Evolutionary conservation across 805 yeast genomes (phyloP), one percentile per base, ranked within the genome.

Genomic region (Candida succiphila): DNA sequence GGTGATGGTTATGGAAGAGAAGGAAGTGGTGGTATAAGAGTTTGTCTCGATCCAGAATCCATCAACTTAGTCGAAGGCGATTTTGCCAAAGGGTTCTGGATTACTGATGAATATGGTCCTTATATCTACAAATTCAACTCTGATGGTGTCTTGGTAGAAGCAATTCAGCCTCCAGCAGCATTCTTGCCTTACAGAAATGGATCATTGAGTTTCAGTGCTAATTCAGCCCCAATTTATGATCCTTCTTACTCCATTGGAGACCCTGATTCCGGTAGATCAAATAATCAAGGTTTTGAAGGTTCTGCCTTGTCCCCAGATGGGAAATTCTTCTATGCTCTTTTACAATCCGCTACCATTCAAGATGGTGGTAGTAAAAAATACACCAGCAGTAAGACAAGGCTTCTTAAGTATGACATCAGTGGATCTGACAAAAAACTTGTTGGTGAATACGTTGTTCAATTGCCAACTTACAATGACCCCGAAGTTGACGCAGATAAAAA

Each of bases 51-150:
- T 35, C 41, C 58, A 6, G 58, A 54, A 37, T 44, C 52, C 15
- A 25, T 54, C 19, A 39, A 46, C 22, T 39, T 54, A 7, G 37
- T 54, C 32, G 40, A 41, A 19, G 58, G 58, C 30, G 51, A 49
- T 29, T 45, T 53, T 27, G 26, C 34, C 21, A 51, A 53, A 27
- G 60, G 60, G 2, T 54, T 54, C 37, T 52, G 58, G 58, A 45
- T 54, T 30, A 36, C 52, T 29, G 60, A 54, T 37, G 60, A 53
- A 34, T 54, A 54, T 32, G 60, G 60, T 5, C 60, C 60, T n/a
- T 46, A 46, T 19, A 30, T 51, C 19, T 48, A 44, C 41, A 47
- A 45, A 30, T 54, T 54, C 28, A 41, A 41, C 36, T 34, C 54
- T 12, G 27, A 36, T 17, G 60, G 58, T 31, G 30, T 35, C 14